Base-by-base conservation (phyloP, 2,329 filamentous ascomycete species). In the Blastomyces emzantsi region DNA sequence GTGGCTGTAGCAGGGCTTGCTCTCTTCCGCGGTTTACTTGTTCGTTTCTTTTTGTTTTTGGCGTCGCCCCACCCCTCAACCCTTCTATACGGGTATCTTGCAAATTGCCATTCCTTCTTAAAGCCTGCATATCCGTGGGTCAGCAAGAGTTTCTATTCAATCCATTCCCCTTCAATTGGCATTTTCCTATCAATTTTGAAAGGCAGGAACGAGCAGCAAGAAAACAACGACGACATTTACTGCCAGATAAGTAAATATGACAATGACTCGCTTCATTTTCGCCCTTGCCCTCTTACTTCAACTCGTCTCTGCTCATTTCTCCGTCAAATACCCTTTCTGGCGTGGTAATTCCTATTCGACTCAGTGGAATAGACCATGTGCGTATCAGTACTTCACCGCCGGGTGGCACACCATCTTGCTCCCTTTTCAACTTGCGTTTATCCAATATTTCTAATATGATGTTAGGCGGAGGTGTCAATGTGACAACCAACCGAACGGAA, bases 401-500 rank as follows among this genome's bases (percentile, higher is more conserved):
- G 17, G 13, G n/a, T 39, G 55, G n/a, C 43, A 36, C 63, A 19
- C 11, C 5, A 15, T 59, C 28, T 62, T 45, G 13, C 13, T 55
- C 59, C 56, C 58, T 55, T 43, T 43, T 17, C 25, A 4, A n/a
- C 7, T 28, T 33, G 15, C 45, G 43, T 47, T 52, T 28, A 5
- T n/a, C 13, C 39, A 61, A 61, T 39, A 64, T 55, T 64, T 49
- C 43, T 61, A 39, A 64, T 30, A 13, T 11, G 1, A 15, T 33
- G 55, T 62, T 62, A 76, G 75, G 75, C 67, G 77, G 76, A 54
- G 75, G 74, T 56, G 70, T 79, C 66, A 72, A 73, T 63, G 74
- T 77, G 51, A 75, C 75, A 36, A 71, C 66, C 47, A 81, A 79
- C 71, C 79, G 79, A 64, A 81, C 80, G 4, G 65, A 71, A 41